Base-by-base conservation (phyloP, 2,329 filamentous ascomycete genomes). In the Claviceps quebecensis region DNA sequence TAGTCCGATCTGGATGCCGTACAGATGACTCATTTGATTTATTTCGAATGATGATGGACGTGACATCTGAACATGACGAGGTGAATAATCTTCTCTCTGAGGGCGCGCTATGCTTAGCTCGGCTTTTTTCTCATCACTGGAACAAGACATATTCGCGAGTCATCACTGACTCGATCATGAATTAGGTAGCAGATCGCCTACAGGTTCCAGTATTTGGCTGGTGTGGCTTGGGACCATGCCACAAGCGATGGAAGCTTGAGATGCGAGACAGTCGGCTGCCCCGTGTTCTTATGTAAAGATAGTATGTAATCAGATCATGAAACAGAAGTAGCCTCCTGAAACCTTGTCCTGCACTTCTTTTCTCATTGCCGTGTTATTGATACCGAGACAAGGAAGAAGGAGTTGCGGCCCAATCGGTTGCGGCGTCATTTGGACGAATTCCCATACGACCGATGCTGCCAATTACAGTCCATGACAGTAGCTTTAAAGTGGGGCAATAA, bases 1-100 rank as follows among this genome's bases (percentile, higher is more conserved):
- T 94, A 94, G 87, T 75, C 88, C 78, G 83, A 94, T 68, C 63
- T 54, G 56, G 57, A 56, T 56, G 59, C 56, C 56, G 56, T 60
- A 56, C 56, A 58, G 55, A 69, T 47, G 67, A 69, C 54, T 59
- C 58, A 65, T 58, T 51, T 58, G 59, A 56, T 56, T 44, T 52
- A 49, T 48, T 57, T 63, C 59, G 37, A 38, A 41, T 52, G 50
- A 57, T 55, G 68, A 68, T 57, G 57, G 54, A 56, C 61, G 57
- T 53, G 55, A 56, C 61, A 61, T 59, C 56, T 54, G 60, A 65
- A 66, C 58, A 65, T 75, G 73, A 70, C 70, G 73, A 75, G 63
- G 64, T 60, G 59, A 56, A 60, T 74, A 76, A 76, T 76, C 73
- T 76, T 76, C 73, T 76, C 73, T 76, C 73, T 76, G 73, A 76